phyloP scores from a whole-genome alignment of 75 land plant species.

The Pinus albicaulis region DNA sequence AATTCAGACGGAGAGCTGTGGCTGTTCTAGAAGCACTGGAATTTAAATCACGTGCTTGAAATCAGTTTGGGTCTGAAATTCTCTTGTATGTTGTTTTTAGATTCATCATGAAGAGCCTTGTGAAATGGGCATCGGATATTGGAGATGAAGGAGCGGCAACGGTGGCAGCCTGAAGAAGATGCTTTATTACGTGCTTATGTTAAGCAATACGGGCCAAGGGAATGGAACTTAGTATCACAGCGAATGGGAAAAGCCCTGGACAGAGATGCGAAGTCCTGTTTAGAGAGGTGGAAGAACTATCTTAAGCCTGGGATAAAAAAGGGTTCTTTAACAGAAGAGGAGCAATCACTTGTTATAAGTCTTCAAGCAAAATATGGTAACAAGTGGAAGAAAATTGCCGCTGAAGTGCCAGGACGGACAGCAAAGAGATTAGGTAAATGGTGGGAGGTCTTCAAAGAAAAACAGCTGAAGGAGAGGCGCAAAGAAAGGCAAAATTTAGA shows the following conservation, averaged over 20 bases:
- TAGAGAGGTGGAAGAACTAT: too few species aligned
- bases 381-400: too few species aligned
- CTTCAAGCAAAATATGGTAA: too few species aligned
- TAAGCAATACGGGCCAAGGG: constrained; percentile 36
- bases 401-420: too few species aligned
- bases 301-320: too few species aligned
- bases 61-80: background rate
- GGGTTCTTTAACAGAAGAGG: too few species aligned
- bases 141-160: constrained; percentile 43
- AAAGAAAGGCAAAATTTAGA: constrained; percentile 13
- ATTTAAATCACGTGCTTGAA: background rate
- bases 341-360: too few species aligned
- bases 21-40: background rate
- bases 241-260: background rate
- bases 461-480: too few species aligned
- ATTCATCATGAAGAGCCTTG: background rate
- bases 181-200: constrained; percentile 44
- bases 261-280: too few species aligned
- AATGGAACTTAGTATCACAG: constrained; percentile 47
- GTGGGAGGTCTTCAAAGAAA: too few species aligned
- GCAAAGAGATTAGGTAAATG: too few species aligned
- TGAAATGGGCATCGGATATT: constrained; percentile 13
- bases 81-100: background rate
- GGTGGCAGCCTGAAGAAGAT: constrained; percentile 58
- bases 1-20: background rate